phyloP scores from a whole-genome alignment of 2,329 filamentous ascomycete genomes.

The Fusarium sp. region DNA sequence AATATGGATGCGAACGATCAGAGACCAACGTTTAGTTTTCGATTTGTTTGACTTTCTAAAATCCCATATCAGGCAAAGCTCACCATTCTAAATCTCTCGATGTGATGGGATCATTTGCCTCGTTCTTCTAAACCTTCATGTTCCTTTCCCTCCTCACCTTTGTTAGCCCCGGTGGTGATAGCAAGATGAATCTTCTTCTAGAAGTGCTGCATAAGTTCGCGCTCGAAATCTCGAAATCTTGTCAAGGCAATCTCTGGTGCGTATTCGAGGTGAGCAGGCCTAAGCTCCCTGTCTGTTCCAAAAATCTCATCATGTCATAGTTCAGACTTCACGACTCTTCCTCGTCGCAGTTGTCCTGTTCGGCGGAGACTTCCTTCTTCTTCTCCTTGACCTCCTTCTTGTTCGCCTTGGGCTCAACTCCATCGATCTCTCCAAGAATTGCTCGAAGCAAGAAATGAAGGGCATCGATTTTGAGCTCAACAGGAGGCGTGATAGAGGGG shows the following conservation, averaged over 20 bases:
- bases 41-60: not conserved
- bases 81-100: not conserved
- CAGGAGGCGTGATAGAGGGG: not conserved
- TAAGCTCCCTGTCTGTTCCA: conserved; percentile 6
- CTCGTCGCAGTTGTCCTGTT: not conserved
- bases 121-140: not conserved
- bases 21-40: not conserved
- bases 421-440: conserved; percentile 23
- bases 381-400: not conserved
- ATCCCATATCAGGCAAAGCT: not conserved
- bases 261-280: conserved; percentile 13
- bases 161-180: conserved; percentile 3
- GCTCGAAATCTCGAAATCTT: conserved; percentile 14
- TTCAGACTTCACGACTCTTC: not conserved
- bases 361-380: conserved; percentile 12
- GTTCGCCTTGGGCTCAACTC: not conserved
- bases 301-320: conserved; percentile 5
- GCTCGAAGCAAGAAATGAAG: conserved; percentile 11
- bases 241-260: conserved; percentile 5
- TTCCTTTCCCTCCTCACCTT: not conserved
- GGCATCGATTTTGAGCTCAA: conserved; percentile 19
- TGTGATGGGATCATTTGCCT: not conserved
- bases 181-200: conserved; percentile 19
- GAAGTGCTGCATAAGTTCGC: not conserved
- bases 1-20: not conserved